Conservation (phyloP, 2,329 filamentous ascomycete genomes). For the Seiridium cupressi region DNA sequence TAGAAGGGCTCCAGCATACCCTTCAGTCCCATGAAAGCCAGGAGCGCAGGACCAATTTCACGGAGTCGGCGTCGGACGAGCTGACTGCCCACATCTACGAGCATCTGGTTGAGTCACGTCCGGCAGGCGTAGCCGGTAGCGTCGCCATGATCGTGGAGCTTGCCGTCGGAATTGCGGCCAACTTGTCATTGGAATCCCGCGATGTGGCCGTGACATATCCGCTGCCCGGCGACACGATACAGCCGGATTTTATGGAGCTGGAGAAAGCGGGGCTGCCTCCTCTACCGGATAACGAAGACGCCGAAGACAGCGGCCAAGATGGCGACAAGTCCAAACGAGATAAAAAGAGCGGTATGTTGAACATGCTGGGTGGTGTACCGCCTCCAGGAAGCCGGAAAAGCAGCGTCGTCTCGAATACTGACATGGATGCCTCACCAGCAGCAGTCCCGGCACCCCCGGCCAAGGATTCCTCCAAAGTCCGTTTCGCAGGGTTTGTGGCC, state of each 20-base stretch:
- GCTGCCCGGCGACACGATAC: constrained; percentile 69
- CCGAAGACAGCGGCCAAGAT: constrained; percentile 34
- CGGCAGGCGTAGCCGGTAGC: constrained; percentile 80
- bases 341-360: constrained; percentile 49
- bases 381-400: constrained; percentile 29
- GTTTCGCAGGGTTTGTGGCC: constrained; percentile 73
- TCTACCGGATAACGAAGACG: constrained; percentile 44
- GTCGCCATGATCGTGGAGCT: constrained; percentile 92
- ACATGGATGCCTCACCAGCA: constrained; percentile 33
- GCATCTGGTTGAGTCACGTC: constrained; percentile 73
- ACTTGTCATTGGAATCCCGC: constrained; percentile 85
- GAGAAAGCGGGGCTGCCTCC: constrained; percentile 71
- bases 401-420: constrained; percentile 37
- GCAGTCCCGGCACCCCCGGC: constrained; percentile 30
- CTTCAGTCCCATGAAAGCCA: constrained; percentile 65
- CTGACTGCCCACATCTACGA: constrained; percentile 69
- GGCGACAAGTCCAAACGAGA: constrained; percentile 36
- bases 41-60: constrained; percentile 67
- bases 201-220: constrained; percentile 89
- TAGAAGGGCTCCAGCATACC: constrained; percentile 79
- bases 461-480: constrained; percentile 57
- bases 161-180: constrained; percentile 79
- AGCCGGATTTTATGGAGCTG: constrained; percentile 77
- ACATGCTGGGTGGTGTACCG: constrained; percentile 25
- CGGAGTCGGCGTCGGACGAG: constrained; percentile 65